Base-by-base conservation (phyloP, 208 protist genomes). In the Trypanosoma avium region DNA sequence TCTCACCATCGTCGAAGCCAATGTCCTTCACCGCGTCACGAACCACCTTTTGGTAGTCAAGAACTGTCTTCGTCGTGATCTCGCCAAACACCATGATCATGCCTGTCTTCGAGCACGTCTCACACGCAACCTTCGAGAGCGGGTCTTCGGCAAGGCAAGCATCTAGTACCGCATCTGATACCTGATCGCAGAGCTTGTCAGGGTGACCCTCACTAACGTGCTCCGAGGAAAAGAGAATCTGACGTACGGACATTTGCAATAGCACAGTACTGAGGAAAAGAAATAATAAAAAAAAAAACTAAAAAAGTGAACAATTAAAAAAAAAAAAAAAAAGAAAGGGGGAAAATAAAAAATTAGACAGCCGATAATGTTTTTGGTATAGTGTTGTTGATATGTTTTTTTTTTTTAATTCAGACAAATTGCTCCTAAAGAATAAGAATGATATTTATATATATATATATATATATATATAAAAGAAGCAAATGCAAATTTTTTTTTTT, bases 181-280 rank as follows among this genome's bases (percentile, higher is more conserved):
- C 88, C 88, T 99, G 98, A 84, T 99, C 99, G 78, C 97, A 99
- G n/a, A 99, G 84, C 83, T 99, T 99, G 79, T 99, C 99, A 61
- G 98, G 98, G 80, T 99, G 98, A 22, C 99, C 98, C 82, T 99
- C 98, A 74, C 92, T 98, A 29, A 99, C 99, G 62, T 97, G 98
- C 88, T 99, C 99, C 38, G 97, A 99, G 35, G 99, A 99, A 82
- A 99, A 99, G 24, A 99, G 77, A 76, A 99, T 99, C 38, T 67
- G 81, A 65, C 84, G 88, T 46, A 91, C 74, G 24, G 79, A 93
- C 83, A 90, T 90, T 32, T 38, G 30, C 6, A 59, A 36, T 48
- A 48, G 26, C 27, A 12, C 29, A 35, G 40, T 56, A 46, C 45
- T 29, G 17, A 29, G 9, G 15, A 17, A n/a, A 50, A 49, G 55